A percentile compares a stretch with the other conserved stretches of the same genome.
phyloP scores from a whole-genome alignment of 2,329 filamentous ascomycete species.

The Fusarium sp. region DNA sequence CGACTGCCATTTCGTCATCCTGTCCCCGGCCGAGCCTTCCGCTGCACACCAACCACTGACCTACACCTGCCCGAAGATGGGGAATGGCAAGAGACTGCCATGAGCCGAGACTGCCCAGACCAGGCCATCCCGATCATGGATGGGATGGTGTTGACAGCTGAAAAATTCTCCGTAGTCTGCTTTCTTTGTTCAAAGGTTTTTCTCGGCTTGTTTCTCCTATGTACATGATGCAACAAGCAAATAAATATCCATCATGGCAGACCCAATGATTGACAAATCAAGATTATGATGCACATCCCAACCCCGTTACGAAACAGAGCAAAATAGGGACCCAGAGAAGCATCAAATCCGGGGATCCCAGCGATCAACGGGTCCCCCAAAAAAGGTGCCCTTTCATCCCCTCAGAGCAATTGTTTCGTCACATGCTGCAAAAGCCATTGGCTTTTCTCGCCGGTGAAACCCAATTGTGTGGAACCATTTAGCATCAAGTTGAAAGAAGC shows the following conservation, averaged over 20 bases:
- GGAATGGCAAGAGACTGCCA: background rate
- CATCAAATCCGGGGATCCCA: constrained; percentile 24
- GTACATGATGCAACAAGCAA: background rate
- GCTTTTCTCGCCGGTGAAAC: constrained; percentile 28
- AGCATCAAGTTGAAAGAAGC: background rate
- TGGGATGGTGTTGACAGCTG: background rate
- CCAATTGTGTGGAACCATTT: constrained; percentile 41
- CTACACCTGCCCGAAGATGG: background rate
- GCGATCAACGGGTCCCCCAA: constrained; percentile 18
- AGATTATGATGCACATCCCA: constrained; percentile 35
- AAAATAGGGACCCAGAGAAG: background rate
- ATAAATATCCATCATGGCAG: constrained; percentile 32
- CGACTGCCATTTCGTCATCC: constrained; percentile 28
- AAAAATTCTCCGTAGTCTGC: background rate
- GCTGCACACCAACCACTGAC: constrained; percentile 10
- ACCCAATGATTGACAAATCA: constrained; percentile 27
- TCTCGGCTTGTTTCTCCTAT: background rate
- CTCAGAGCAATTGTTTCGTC: constrained; percentile 29
- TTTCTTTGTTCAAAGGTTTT: background rate
- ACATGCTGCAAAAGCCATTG: constrained; percentile 27
- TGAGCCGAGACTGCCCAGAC: constrained; percentile 13
- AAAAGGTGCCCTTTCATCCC: constrained; percentile 2
- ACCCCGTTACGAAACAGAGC: constrained; percentile 28
- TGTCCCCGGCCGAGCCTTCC: constrained; percentile 21
- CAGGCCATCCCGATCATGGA: background rate